A percentile compares a stretch with the other conserved stretches of the same genome.
These are phyloP conservation scores for Trametes maxima DNA, from an alignment of 768 basidiomycete species.

Conservation along the genomic window DNA sequence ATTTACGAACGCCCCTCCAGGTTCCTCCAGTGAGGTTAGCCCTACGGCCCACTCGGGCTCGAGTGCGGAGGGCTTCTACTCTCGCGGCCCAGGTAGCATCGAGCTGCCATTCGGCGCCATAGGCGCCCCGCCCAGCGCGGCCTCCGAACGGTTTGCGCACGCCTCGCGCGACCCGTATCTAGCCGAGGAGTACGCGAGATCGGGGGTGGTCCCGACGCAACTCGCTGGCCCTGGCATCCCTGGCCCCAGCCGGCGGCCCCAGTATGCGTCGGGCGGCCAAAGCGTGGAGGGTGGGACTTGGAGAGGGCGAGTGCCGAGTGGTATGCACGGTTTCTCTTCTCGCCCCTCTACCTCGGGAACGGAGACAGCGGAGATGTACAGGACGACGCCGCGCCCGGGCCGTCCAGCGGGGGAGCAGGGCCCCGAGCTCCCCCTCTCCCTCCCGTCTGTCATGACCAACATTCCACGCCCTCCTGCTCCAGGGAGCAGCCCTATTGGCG, in stretches of 20 bases:
- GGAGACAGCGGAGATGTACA: conserved; percentile 17
- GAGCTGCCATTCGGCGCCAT: conserved; percentile 18
- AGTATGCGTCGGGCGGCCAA: conserved; percentile 7
- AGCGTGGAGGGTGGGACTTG: conserved; percentile 10
- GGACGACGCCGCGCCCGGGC: conserved; percentile 12
- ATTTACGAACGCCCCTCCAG: conserved; percentile 49
- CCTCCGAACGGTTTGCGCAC: conserved; percentile 19
- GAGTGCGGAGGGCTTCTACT: conserved; percentile 16
- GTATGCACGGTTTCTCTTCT: conserved; percentile 9
- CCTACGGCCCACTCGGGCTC: conserved; percentile 8
- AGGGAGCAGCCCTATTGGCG: conserved; percentile 11
- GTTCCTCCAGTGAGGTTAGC: conserved; percentile 18
- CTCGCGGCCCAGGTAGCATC: conserved; percentile 11
- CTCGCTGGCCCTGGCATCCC: conserved; percentile 35
- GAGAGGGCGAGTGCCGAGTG: not conserved
- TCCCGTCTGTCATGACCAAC: conserved; percentile 17
- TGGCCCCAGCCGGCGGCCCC: conserved; percentile 20
- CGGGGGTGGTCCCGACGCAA: conserved; percentile 22
- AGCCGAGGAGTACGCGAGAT: conserved; percentile 23
- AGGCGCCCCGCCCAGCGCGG: conserved; percentile 25
- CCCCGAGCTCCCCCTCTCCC: conserved; percentile 14
- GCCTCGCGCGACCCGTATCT: conserved; percentile 23
- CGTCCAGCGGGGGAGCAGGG: conserved; percentile 17
- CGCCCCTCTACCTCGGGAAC: conserved; percentile 18
- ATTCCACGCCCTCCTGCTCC: conserved; percentile 11